A percentile compares a stretch with the other conserved stretches of the same genome.
Conservation (phyloP, 2,329 filamentous ascomycete genomes). For the Fusarium setosum region DNA sequence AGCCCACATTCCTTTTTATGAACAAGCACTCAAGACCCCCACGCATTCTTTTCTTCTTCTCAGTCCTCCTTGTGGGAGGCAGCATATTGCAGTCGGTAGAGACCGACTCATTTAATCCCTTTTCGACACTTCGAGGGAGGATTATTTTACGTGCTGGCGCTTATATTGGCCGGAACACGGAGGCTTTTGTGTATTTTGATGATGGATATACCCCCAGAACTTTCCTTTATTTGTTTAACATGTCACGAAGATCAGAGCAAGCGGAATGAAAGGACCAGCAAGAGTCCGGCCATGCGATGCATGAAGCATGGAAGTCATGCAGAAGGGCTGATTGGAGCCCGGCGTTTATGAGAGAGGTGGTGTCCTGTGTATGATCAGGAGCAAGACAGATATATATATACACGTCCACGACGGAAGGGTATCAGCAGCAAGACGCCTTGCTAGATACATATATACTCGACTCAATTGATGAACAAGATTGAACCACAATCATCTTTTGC, state of each 20-base stretch:
- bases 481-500: not conserved
- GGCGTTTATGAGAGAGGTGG: slow-evolving; percentile 9
- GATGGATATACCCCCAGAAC: slow-evolving; percentile 48
- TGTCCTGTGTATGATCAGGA: slow-evolving; percentile 8
- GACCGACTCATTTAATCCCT: slow-evolving; percentile 20
- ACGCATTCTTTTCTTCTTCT: slow-evolving; percentile 26
- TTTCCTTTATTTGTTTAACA: slow-evolving; percentile 33
- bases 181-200: slow-evolving; percentile 39
- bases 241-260: slow-evolving; percentile 32
- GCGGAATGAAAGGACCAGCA: slow-evolving; percentile 19
- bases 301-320: slow-evolving; percentile 17
- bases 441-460: slow-evolving; percentile 14
- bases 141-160: slow-evolving; percentile 21
- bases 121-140: slow-evolving; percentile 9
- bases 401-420: slow-evolving; percentile 5
- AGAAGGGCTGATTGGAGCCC: slow-evolving; percentile 12
- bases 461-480: slow-evolving; percentile 28
- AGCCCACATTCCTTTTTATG: slow-evolving; percentile 20
- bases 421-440: slow-evolving; percentile 3
- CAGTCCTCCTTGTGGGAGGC: slow-evolving; percentile 29
- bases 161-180: slow-evolving; percentile 23
- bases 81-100: slow-evolving; percentile 21
- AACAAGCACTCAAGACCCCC: slow-evolving; percentile 20
- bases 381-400: slow-evolving; percentile 18
- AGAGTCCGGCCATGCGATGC: slow-evolving; percentile 9